phyloP scores from a whole-genome alignment of 208 protist genomes.

The Leishmania arabica region DNA sequence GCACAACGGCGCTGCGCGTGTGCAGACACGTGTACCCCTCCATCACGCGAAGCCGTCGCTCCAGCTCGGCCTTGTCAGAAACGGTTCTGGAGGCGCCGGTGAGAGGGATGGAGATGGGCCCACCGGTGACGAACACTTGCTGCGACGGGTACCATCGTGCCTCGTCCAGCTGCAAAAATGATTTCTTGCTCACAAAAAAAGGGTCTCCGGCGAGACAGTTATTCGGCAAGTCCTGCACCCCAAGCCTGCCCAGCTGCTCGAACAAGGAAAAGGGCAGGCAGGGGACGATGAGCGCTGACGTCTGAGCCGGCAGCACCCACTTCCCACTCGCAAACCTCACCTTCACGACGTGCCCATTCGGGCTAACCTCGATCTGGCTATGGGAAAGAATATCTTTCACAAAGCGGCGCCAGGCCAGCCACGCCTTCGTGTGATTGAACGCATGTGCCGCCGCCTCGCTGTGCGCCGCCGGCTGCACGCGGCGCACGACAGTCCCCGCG shows the following conservation, averaged over 20 bases:
- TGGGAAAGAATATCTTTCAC: constrained; percentile 34
- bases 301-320: constrained; percentile 32
- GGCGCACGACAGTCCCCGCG: constrained; percentile 29
- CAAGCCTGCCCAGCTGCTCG: constrained; percentile 26
- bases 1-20: constrained; percentile 59
- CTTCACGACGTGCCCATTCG: constrained; percentile 36
- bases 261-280: constrained; percentile 61
- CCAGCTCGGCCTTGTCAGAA: constrained; percentile 43
- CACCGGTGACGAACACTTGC: constrained; percentile 54
- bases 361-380: constrained; percentile 40
- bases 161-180: constrained; percentile 38
- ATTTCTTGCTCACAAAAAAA: constrained; percentile 45
- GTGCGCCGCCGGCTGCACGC: not conserved
- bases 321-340: constrained; percentile 32
- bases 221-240: constrained; percentile 39
- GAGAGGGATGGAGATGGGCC: constrained; percentile 58
- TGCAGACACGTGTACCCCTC: constrained; percentile 71
- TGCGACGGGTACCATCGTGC: constrained; percentile 17
- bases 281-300: constrained; percentile 57
- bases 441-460: not conserved
- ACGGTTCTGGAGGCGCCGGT: constrained; percentile 20
- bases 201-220: constrained; percentile 60
- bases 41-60: constrained; percentile 61
- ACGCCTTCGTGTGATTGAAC: not conserved
- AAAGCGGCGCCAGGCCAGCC: constrained; percentile 17